Conservation (phyloP, 805 yeast species). For the Tetrapisispora taiwanensis region DNA sequence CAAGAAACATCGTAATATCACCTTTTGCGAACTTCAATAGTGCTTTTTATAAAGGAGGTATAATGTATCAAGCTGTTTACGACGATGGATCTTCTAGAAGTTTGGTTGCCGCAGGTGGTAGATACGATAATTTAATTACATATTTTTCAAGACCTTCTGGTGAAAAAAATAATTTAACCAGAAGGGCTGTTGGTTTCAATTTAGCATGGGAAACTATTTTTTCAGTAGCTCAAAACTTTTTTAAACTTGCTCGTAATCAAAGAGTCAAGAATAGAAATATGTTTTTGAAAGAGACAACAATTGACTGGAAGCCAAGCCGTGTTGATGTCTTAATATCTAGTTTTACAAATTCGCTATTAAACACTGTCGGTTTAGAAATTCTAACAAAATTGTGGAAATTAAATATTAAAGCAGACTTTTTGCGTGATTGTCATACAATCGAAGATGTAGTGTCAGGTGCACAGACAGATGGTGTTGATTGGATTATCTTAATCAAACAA, state of each 20-base stretch:
- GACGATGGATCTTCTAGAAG: slow-evolving; percentile 43
- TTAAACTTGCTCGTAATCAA: slow-evolving; percentile 29
- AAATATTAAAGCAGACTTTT: slow-evolving; percentile 70
- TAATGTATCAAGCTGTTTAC: slow-evolving; percentile 81
- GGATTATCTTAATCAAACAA: slow-evolving; percentile 73
- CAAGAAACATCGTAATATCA: slow-evolving; percentile 48
- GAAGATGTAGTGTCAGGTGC: slow-evolving; percentile 66
- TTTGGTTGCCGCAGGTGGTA: slow-evolving; percentile 82
- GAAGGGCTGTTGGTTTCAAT: slow-evolving; percentile 78
- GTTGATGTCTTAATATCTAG: slow-evolving; percentile 79
- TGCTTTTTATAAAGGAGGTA: slow-evolving; percentile 65
- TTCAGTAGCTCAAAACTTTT: slow-evolving; percentile 39
- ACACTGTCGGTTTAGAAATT: slow-evolving; percentile 53
- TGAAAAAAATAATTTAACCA: slow-evolving; percentile 23
- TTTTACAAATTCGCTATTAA: slow-evolving; percentile 45
- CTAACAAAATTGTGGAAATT: slow-evolving; percentile 59
- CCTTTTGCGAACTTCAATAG: slow-evolving; percentile 82
- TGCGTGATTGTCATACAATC: slow-evolving; percentile 35
- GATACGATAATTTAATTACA: slow-evolving; percentile 69
- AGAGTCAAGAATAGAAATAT: slow-evolving; percentile 29
- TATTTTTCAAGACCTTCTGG: slow-evolving; percentile 52
- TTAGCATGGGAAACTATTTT: slow-evolving; percentile 63
- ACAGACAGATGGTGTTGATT: slow-evolving; percentile 55
- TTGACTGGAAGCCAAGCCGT: slow-evolving; percentile 47
- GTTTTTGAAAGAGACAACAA: slow-evolving; percentile 27